A percentile compares a stretch with the other conserved stretches of the same genome.
Conservation (phyloP, 306 rosid genomes). For the Lagenaria siceraria region DNA sequence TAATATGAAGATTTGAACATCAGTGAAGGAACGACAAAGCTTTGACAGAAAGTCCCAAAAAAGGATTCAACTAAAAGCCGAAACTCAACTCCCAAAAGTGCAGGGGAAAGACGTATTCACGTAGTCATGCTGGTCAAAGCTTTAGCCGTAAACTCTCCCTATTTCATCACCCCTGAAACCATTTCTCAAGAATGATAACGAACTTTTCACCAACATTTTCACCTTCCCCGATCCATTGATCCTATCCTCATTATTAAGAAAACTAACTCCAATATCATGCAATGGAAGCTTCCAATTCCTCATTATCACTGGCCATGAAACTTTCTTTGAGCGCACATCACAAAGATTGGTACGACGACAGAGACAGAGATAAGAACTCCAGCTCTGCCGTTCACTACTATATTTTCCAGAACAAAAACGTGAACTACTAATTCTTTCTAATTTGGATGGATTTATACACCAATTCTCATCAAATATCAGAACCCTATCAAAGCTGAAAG, state of each 20-base stretch:
- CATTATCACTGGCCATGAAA: not conserved
- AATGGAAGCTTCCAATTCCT: not conserved
- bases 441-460: not conserved
- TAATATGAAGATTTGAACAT: not conserved
- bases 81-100: not conserved
- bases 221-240: not conserved
- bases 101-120: not conserved
- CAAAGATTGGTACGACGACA: not conserved
- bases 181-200: not conserved
- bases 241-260: not conserved
- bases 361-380: not conserved
- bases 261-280: not conserved
- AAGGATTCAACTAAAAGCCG: not conserved
- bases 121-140: not conserved
- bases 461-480: not conserved
- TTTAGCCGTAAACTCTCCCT: not conserved
- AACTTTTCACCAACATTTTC: not conserved
- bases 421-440: not conserved
- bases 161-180: not conserved
- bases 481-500: not conserved
- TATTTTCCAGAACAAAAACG: not conserved
- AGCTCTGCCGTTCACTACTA: not conserved
- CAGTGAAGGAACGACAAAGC: not conserved
- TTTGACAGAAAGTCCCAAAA: not conserved
- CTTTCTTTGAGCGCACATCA: not conserved